Percentiles rank a stretch among this genome's conserved stretches.
These are phyloP conservation scores for Avena eriantha DNA, from an alignment of 176 grass and related monocot genomes.

Conservation along the genomic window DNA sequence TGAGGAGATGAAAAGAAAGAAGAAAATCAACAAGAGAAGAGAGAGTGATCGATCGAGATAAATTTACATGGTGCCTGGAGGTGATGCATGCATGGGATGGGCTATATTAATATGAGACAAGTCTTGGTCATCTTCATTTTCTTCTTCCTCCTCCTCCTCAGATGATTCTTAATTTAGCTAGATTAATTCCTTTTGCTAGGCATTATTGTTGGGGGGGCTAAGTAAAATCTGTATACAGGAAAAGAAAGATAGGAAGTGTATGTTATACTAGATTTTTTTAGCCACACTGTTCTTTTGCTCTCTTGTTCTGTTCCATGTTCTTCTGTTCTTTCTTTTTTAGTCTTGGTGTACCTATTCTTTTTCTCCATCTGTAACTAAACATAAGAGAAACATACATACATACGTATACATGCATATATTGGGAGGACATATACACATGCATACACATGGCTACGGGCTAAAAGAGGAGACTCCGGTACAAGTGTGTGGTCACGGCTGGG, in stretches of 20 bases:
- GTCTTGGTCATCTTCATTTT: slow-evolving; percentile 13
- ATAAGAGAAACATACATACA: slow-evolving; percentile 73
- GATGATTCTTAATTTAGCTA: slow-evolving; percentile 80
- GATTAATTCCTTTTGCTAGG: slow-evolving; percentile 82
- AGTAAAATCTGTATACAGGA: slow-evolving; percentile 75
- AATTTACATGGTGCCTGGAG: slow-evolving; percentile 41
- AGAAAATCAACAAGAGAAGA: slow-evolving; percentile 20
- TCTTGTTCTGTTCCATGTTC: slow-evolving; percentile 12
- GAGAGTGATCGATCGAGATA: slow-evolving; percentile 20
- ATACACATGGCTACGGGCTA: slow-evolving; percentile 6
- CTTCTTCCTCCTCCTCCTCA: slow-evolving; percentile 48
- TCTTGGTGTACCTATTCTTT: slow-evolving; percentile 54
- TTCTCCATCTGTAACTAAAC: slow-evolving; percentile 58
- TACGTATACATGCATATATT: slow-evolving; percentile 67
- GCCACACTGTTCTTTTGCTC: slow-evolving; percentile 53
- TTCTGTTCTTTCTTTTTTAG: slow-evolving; percentile 40
- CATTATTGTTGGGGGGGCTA: slow-evolving; percentile 71
- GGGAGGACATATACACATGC: slow-evolving; percentile 30
- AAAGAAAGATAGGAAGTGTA: slow-evolving; percentile 76
- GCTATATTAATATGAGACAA: slow-evolving; percentile 59
- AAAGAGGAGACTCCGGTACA: slow-evolving; percentile 36
- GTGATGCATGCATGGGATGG: slow-evolving; percentile 53
- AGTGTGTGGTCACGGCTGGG: slow-evolving; percentile 47
- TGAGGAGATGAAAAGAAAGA: slow-evolving; percentile 30
- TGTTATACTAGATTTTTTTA: slow-evolving; percentile 64